These are phyloP conservation scores for Aulographum hederae DNA, from an alignment of 2,329 filamentous ascomycete genomes.

Conservation along the genomic window DNA sequence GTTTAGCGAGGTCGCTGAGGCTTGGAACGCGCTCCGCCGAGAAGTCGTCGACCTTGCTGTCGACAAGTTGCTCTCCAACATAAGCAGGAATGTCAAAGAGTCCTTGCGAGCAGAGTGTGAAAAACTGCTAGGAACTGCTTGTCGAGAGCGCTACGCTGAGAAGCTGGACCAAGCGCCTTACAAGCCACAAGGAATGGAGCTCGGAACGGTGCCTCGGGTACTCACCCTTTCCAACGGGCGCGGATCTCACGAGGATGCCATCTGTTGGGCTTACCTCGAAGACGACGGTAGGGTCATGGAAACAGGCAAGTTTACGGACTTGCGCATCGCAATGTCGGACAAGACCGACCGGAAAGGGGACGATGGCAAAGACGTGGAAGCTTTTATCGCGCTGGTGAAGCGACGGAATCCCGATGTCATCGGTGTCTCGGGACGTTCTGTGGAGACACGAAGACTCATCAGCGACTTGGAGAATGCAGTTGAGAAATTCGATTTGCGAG, in stretches of 20 bases:
- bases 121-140: constrained; percentile 72
- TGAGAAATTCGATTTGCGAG: constrained; percentile 56
- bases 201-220: constrained; percentile 76
- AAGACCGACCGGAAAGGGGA: constrained; percentile 38
- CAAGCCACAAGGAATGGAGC: constrained; percentile 80
- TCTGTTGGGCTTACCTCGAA: constrained; percentile 84
- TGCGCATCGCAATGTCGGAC: constrained; percentile 48
- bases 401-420: constrained; percentile 77
- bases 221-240: constrained; percentile 75
- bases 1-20: constrained; percentile 83
- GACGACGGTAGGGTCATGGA: constrained; percentile 70
- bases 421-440: constrained; percentile 72
- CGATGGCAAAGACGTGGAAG: constrained; percentile 44
- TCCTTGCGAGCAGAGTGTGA: constrained; percentile 87
- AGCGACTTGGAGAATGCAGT: constrained; percentile 67
- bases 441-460: constrained; percentile 69
- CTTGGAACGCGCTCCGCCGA: constrained; percentile 78
- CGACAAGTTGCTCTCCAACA: constrained; percentile 62
- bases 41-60: constrained; percentile 73
- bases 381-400: constrained; percentile 62
- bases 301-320: constrained; percentile 69
- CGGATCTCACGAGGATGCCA: constrained; percentile 55
- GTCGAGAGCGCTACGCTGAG: constrained; percentile 74
- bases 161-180: constrained; percentile 91
- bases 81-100: constrained; percentile 87